Conservation (phyloP, 345 rosid species). For the Sapria himalayana region DNA sequence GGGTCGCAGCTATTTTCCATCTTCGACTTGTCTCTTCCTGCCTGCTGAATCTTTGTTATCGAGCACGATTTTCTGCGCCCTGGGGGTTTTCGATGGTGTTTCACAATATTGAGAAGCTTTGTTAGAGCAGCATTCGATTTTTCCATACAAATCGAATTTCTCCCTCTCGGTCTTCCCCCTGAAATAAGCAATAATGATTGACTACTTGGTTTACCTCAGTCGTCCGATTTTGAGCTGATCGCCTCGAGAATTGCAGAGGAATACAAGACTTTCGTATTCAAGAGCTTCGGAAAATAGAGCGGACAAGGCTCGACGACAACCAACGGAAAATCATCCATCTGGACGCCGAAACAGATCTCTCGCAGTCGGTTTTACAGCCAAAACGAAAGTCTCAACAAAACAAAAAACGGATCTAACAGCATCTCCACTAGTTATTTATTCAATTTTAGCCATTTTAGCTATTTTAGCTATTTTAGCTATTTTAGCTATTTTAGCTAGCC, state of each 20-base stretch:
- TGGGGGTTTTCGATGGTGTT: constrained; percentile 12
- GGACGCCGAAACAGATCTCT: too few species aligned
- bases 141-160: constrained; percentile 20
- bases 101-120: constrained; percentile 14
- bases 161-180: not conserved
- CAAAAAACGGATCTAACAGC: too few species aligned
- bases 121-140: constrained; percentile 22
- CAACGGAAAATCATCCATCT: not conserved
- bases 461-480: not conserved
- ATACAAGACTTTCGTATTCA: not conserved
- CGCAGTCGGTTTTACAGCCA: too few species aligned
- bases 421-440: not conserved
- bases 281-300: not conserved
- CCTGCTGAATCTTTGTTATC: not conserved
- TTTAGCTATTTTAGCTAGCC: not conserved
- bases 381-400: too few species aligned
- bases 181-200: not conserved
- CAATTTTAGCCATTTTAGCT: not conserved
- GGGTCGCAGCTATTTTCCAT: constrained; percentile 26
- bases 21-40: constrained; percentile 8
- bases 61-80: constrained; percentile 7
- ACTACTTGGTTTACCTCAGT: constrained; percentile 8
- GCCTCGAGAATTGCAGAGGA: not conserved
- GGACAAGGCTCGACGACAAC: not conserved
- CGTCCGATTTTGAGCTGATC: not conserved